A percentile compares a stretch with the other conserved stretches of the same genome.
Evolutionary conservation across 2,329 filamentous ascomycete species (phyloP).

Genomic region (Pseudogymnoascus sp.): DNA sequence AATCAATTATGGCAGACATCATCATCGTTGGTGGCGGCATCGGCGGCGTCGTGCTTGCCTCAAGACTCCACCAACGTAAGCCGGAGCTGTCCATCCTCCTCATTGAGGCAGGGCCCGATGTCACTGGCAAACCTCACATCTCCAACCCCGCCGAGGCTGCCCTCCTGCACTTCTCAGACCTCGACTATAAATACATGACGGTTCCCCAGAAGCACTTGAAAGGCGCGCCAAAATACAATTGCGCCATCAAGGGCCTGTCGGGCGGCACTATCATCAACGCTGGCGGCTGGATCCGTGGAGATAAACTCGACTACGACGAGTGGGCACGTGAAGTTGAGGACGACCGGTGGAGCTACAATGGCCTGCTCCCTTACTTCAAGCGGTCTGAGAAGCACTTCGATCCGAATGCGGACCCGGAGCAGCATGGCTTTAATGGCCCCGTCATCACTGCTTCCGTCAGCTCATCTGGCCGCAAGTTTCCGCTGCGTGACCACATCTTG

Average conservation of each 20-base stretch:
- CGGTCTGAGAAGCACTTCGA: conserved; percentile 31
- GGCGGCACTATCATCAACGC: conserved; percentile 36
- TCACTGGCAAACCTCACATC: conserved; percentile 14
- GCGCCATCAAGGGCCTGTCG: conserved; percentile 35
- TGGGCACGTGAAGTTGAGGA: conserved; percentile 37
- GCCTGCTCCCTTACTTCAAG: conserved; percentile 39
- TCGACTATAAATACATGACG: conserved; percentile 32
- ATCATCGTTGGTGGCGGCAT: conserved; percentile 35
- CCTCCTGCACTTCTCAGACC: conserved; percentile 9
- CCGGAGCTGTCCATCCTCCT: conserved; percentile 31
- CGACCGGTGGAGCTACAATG: conserved; percentile 38
- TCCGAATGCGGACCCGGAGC: conserved; percentile 15
- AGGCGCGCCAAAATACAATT: conserved; percentile 22
- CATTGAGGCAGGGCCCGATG: conserved; percentile 33
- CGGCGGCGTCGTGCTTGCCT: conserved; percentile 31
- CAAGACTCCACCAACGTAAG: conserved; percentile 25
- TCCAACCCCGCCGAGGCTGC: not conserved
- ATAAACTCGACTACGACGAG: conserved; percentile 38
- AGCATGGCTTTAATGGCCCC: conserved; percentile 27
- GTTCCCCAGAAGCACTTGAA: conserved; percentile 26
- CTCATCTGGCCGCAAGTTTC: conserved; percentile 31
- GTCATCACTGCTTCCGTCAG: conserved; percentile 26
- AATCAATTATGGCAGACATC: conserved; percentile 23
- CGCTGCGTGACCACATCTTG: conserved; percentile 30
- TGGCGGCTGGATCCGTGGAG: conserved; percentile 38